Conservation (phyloP, 306 rosid genomes). For the Rubus idaeus region DNA sequence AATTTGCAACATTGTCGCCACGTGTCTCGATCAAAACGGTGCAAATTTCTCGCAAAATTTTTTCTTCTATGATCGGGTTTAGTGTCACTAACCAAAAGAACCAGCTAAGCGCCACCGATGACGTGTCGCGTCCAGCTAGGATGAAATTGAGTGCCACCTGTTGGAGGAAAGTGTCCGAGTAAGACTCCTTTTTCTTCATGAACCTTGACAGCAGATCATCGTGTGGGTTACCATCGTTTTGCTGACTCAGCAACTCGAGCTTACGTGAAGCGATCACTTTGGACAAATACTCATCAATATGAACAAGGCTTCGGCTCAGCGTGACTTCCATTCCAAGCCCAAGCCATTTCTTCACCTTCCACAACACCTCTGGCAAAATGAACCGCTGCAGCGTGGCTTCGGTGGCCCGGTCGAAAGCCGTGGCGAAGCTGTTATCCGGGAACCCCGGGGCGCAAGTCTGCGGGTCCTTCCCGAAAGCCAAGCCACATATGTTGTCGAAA, state of each 20-base stretch:
- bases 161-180: slow-evolving; percentile 66
- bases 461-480: slow-evolving; percentile 82
- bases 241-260: slow-evolving; percentile 67
- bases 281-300: slow-evolving; percentile 69
- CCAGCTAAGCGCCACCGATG: slow-evolving; percentile 80
- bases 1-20: slow-evolving; percentile 38
- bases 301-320: slow-evolving; percentile 74
- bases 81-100: slow-evolving; percentile 76
- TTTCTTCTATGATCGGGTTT: slow-evolving; percentile 63
- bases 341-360: slow-evolving; percentile 84
- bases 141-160: slow-evolving; percentile 89
- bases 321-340: slow-evolving; percentile 86
- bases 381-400: slow-evolving; percentile 85
- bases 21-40: slow-evolving; percentile 67
- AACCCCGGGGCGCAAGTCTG: slow-evolving; percentile 59
- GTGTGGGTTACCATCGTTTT: slow-evolving; percentile 57
- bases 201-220: slow-evolving; percentile 84
- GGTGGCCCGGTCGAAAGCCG: slow-evolving; percentile 81
- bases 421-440: slow-evolving; percentile 61
- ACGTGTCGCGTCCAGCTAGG: slow-evolving; percentile 96
- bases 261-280: slow-evolving; percentile 71
- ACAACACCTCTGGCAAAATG: slow-evolving; percentile 66
- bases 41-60: slow-evolving; percentile 56
- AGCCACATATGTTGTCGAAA: slow-evolving; percentile 85
- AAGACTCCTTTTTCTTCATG: slow-evolving; percentile 79